These are phyloP conservation scores for Populus deltoides DNA, from an alignment of 345 rosid species.

Conservation along the genomic window DNA sequence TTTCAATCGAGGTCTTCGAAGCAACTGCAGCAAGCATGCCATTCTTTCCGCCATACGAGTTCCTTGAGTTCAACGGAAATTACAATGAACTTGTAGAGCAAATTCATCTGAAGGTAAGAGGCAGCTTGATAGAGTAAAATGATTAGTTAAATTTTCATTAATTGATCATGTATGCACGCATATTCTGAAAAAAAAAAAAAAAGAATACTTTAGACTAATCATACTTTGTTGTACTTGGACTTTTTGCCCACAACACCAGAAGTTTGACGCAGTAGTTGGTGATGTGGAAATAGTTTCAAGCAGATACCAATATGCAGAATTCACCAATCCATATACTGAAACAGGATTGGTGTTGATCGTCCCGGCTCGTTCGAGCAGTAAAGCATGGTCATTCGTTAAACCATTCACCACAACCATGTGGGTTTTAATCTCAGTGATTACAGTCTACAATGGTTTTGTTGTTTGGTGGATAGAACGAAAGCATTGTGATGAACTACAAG, in stretches of 20 bases:
- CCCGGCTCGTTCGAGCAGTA: neutral
- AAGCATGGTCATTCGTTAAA: constrained; percentile 14
- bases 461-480: constrained; percentile 22
- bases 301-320: constrained; percentile 16
- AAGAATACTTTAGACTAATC: too few species aligned
- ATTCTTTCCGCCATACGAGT: constrained; percentile 11
- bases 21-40: neutral
- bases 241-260: neutral
- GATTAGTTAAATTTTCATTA: too few species aligned
- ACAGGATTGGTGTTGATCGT: constrained; percentile 24
- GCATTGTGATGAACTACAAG: constrained; percentile 3
- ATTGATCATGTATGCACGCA: too few species aligned
- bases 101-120: constrained; percentile 18
- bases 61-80: neutral
- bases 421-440: constrained; percentile 11
- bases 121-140: neutral
- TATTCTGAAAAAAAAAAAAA: too few species aligned
- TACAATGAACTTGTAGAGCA: constrained; percentile 18
- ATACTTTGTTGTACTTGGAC: too few species aligned
- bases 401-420: constrained; percentile 24
- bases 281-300: constrained; percentile 10
- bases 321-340: constrained; percentile 24
- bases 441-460: constrained; percentile 26
- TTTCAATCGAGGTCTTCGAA: constrained; percentile 19
- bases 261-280: constrained; percentile 13